These are phyloP conservation scores for Fusarium mangiferae DNA, from an alignment of 2,329 filamentous ascomycete genomes.

Conservation along the genomic window DNA sequence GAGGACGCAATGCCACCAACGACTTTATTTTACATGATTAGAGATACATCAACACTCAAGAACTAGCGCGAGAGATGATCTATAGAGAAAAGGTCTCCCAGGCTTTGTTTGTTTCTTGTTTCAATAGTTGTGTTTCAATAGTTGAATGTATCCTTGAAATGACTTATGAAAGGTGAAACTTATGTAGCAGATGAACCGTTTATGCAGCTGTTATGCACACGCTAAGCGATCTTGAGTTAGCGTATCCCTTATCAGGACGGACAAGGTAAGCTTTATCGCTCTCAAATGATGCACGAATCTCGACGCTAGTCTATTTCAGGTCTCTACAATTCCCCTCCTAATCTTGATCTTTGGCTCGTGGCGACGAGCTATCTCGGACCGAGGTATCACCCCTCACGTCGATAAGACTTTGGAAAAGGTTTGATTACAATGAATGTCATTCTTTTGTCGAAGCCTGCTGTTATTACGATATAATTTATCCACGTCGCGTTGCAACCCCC, in stretches of 20 bases:
- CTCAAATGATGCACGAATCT: neutral
- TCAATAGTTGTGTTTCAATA: neutral
- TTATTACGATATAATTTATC: neutral
- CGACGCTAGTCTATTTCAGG: neutral
- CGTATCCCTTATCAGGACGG: fast-evolving
- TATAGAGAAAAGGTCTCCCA: fast-evolving
- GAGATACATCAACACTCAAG: neutral
- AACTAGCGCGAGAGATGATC: neutral
- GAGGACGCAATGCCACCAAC: neutral
- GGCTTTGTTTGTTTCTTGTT: neutral
- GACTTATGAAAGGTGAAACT: neutral
- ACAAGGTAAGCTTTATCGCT: neutral
- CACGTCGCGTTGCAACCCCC: neutral
- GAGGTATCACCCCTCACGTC: neutral
- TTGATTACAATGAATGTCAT: neutral
- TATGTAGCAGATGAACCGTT: neutral
- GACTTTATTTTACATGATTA: neutral
- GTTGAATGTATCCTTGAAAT: neutral
- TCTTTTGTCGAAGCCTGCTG: neutral
- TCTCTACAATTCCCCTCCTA: neutral
- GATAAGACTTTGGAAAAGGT: neutral
- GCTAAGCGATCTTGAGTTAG: neutral
- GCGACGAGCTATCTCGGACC: neutral
- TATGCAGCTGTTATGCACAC: fast-evolving
- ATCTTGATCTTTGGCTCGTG: neutral